Conservation (phyloP, 805 yeast species). For the Ogataea nonfermentans region DNA sequence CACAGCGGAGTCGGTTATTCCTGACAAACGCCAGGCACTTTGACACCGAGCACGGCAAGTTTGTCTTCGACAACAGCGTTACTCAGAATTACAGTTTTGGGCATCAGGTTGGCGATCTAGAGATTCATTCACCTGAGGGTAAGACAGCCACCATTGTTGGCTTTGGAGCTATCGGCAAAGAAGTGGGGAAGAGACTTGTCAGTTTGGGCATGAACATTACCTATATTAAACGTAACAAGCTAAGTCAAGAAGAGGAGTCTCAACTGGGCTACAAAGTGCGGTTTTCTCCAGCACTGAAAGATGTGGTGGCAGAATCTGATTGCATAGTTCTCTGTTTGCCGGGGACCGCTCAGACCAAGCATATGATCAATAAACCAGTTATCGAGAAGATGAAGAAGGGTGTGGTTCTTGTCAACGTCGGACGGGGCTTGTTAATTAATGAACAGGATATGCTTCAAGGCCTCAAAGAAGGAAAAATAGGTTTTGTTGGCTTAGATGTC, state of each 20-base stretch:
- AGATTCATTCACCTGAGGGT: conserved; percentile 51
- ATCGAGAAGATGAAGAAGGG: conserved; percentile 50
- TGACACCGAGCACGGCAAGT: conserved; percentile 35
- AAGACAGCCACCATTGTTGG: conserved; percentile 67
- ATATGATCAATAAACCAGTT: conserved; percentile 49
- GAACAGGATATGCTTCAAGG: conserved; percentile 65
- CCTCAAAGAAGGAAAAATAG: conserved; percentile 55
- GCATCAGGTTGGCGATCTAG: conserved; percentile 43
- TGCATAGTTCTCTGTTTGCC: conserved; percentile 68
- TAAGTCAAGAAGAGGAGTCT: conserved; percentile 36
- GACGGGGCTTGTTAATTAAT: conserved; percentile 69
- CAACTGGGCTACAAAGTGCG: conserved; percentile 44
- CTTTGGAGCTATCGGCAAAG: conserved; percentile 71
- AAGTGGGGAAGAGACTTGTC: conserved; percentile 54
- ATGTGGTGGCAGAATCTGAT: conserved; percentile 40
- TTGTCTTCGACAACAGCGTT: conserved; percentile 7
- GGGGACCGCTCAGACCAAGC: conserved; percentile 53
- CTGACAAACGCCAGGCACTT: conserved; percentile 32
- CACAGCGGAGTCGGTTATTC: conserved; percentile 44
- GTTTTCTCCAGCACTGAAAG: conserved; percentile 46
- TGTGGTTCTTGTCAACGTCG: conserved; percentile 67
- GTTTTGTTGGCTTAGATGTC: conserved; percentile 76
- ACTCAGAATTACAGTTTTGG: conserved; percentile 35
- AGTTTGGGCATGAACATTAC: conserved; percentile 64
- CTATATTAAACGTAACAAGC: conserved; percentile 55